Conservation (phyloP, 352 stramenopile genomes). For the Pythium brachiatum region DNA sequence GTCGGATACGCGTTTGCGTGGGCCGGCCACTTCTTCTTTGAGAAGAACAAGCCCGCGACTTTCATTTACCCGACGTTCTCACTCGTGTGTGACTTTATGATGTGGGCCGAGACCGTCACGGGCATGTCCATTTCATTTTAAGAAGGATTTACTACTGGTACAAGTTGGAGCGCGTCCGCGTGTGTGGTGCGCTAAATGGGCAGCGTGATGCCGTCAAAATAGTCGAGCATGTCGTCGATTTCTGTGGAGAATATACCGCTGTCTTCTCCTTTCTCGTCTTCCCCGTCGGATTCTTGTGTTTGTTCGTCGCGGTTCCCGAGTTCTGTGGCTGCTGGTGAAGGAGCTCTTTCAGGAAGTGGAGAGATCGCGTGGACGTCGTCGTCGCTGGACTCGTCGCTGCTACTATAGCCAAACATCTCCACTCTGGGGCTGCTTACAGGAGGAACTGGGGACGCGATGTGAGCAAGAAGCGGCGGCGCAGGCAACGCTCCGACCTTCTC, state of each 20-base stretch:
- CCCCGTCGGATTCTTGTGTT: constrained; percentile 18
- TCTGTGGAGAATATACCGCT: constrained; percentile 23
- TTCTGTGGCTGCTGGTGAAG: not conserved
- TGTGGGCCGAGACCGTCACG: constrained; percentile 48
- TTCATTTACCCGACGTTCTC: constrained; percentile 73
- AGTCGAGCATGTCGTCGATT: constrained; percentile 77
- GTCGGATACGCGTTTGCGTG: constrained; percentile 62
- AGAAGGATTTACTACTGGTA: constrained; percentile 2
- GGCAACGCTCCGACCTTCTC: constrained; percentile 24
- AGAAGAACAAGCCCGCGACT: constrained; percentile 56
- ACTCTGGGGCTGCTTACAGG: not conserved
- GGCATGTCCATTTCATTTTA: constrained; percentile 36
- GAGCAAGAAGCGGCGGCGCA: constrained; percentile 15
- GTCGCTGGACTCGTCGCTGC: constrained; percentile 1
- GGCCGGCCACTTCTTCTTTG: constrained; percentile 64
- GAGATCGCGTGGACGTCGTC: not conserved
- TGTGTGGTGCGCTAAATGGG: constrained; percentile 47
- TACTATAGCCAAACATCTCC: not conserved
- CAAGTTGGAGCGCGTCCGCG: not conserved
- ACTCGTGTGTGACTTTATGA: constrained; percentile 55
- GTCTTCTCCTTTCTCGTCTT: constrained; percentile 21
- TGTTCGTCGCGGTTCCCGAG: not conserved
- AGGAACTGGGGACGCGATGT: not conserved
- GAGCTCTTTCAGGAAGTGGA: not conserved
- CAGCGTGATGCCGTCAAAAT: constrained; percentile 64